Conservation (phyloP, 2,329 filamentous ascomycete genomes). For the Ustulina deusta region DNA sequence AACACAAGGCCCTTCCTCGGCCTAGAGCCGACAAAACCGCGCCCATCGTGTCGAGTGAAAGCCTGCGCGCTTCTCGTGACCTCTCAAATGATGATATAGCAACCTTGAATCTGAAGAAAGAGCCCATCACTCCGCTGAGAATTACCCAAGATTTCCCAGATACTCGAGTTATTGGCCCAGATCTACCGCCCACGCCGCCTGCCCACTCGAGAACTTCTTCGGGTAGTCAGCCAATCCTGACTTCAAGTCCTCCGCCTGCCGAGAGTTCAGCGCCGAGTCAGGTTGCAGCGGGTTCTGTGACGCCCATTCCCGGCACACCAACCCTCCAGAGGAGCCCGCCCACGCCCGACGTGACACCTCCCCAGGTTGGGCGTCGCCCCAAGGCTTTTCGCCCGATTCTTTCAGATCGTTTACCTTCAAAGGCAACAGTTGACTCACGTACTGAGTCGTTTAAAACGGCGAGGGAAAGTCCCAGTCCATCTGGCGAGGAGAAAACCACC, state of each 20-base stretch:
- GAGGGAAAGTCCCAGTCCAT: conserved; percentile 71
- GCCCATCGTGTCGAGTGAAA: conserved; percentile 29
- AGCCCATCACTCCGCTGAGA: conserved; percentile 55
- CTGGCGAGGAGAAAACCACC: conserved; percentile 64
- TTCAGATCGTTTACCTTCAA: conserved; percentile 63
- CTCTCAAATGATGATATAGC: conserved; percentile 50
- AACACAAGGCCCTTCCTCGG: conserved; percentile 56
- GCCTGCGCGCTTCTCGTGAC: conserved; percentile 43
- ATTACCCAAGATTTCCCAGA: conserved; percentile 57
- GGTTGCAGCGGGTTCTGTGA: conserved; percentile 54
- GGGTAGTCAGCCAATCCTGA: conserved; percentile 59
- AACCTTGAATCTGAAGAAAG: conserved; percentile 47
- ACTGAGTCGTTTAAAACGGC: conserved; percentile 80
- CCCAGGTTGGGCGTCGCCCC: conserved; percentile 61
- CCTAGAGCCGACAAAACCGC: conserved; percentile 48
- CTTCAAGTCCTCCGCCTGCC: conserved; percentile 57
- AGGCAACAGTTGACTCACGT: conserved; percentile 68
- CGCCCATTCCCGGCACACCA: conserved; percentile 66
- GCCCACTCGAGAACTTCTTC: conserved; percentile 70
- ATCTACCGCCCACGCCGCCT: conserved; percentile 72
- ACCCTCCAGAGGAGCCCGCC: conserved; percentile 75
- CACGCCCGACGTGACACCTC: conserved; percentile 81
- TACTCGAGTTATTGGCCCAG: conserved; percentile 59
- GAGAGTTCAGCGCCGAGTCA: conserved; percentile 55
- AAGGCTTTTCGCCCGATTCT: conserved; percentile 60